Conservation (phyloP, 108 stramenopile genomes). For the Skeletonema tropicum region DNA sequence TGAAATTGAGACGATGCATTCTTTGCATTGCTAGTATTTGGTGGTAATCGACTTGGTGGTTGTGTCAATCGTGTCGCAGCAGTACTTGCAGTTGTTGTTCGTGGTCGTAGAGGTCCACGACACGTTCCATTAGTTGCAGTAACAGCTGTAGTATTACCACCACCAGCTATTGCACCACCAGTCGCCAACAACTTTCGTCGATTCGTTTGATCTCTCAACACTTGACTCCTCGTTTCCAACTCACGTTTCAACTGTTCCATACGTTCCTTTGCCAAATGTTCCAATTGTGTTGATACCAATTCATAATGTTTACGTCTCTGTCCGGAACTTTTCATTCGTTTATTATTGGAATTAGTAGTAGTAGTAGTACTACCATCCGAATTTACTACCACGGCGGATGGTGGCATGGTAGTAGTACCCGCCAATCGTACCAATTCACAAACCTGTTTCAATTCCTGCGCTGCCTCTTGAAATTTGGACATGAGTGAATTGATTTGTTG, state of each 20-base stretch:
- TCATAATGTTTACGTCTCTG: slow-evolving; percentile 74
- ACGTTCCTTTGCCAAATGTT: slow-evolving; percentile 58
- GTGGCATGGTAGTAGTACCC: slow-evolving; percentile 14
- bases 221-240: slow-evolving; percentile 68
- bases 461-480: slow-evolving; percentile 64
- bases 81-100: slow-evolving; percentile 2
- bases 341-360: background rate
- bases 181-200: slow-evolving; percentile 62
- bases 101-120: background rate
- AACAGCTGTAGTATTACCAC: background rate
- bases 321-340: slow-evolving; percentile 13
- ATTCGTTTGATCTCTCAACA: slow-evolving; percentile 79
- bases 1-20: slow-evolving; percentile 32
- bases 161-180: slow-evolving; percentile 19
- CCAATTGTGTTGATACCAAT: slow-evolving; percentile 66
- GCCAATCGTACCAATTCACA: slow-evolving; percentile 29
- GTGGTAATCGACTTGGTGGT: slow-evolving; percentile 14
- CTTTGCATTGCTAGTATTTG: slow-evolving; percentile 5
- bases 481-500: slow-evolving; percentile 60
- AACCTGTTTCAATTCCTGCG: slow-evolving; percentile 65
- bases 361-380: background rate
- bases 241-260: slow-evolving; percentile 59
- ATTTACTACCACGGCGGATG: too few relatives aligned
- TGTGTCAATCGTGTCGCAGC: background rate
- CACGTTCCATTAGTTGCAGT: background rate